Evolutionary conservation across 257 asterid genomes (phyloP).

Genomic region (Solanum pennellii): DNA sequence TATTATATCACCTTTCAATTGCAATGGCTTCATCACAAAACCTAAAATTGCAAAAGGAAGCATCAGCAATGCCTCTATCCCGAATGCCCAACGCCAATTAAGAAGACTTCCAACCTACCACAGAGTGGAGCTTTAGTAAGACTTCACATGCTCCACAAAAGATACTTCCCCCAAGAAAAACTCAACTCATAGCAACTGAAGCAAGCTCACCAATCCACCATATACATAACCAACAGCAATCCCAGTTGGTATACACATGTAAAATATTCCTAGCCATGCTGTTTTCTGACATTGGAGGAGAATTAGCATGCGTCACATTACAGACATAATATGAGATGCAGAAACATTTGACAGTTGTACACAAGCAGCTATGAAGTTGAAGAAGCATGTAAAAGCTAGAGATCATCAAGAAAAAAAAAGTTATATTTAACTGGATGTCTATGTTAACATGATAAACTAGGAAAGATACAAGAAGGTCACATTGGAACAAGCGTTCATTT

Average conservation of each 20-base stretch:
- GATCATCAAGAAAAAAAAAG: neutral
- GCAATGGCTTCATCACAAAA: constrained; percentile 79
- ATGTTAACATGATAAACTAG: neutral
- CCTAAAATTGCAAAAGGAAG: constrained; percentile 84
- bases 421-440: neutral
- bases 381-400: neutral
- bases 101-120: constrained; percentile 47
- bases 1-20: constrained; percentile 61
- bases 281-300: constrained; percentile 42
- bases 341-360: neutral
- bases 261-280: constrained; percentile 92
- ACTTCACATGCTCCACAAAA: neutral
- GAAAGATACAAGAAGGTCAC: neutral
- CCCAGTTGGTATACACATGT: constrained; percentile 96
- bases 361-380: neutral
- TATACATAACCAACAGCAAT: constrained; percentile 87
- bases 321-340: neutral
- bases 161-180: neutral
- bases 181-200: neutral
- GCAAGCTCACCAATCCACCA: constrained; percentile 73
- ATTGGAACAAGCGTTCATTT: neutral
- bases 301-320: neutral
- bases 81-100: constrained; percentile 86
- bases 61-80: constrained; percentile 81
- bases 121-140: neutral